These are phyloP conservation scores for Aspergillus saccharolyticus DNA, from an alignment of 495 filamentous ascomycete species.

Conservation along the genomic window DNA sequence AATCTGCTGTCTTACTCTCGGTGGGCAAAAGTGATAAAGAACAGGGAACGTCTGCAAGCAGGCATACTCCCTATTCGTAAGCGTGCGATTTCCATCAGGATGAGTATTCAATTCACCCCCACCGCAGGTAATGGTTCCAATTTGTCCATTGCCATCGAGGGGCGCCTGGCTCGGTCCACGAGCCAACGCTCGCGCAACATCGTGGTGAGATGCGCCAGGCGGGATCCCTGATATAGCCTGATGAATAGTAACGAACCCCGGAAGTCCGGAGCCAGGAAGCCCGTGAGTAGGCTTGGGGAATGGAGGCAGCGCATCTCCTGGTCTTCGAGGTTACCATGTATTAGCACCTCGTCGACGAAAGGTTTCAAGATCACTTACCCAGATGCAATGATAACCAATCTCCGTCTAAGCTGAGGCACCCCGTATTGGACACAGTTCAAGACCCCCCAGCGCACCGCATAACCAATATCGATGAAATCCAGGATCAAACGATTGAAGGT, in stretches of 20 bases:
- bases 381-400: constrained; percentile 75
- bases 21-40: constrained; percentile 51
- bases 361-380: constrained; percentile 45
- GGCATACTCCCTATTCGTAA: constrained; percentile 70
- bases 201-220: constrained; percentile 37
- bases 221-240: constrained; percentile 45
- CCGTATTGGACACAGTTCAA: constrained; percentile 55
- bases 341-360: not conserved
- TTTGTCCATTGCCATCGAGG: constrained; percentile 47
- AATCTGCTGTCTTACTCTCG: constrained; percentile 60
- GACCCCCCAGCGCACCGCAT: constrained; percentile 60
- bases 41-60: constrained; percentile 70
- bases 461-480: constrained; percentile 61
- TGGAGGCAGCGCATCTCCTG: constrained; percentile 66
- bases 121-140: constrained; percentile 61
- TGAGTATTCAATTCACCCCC: constrained; percentile 67
- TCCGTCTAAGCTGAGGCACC: constrained; percentile 52
- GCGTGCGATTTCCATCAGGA: constrained; percentile 59
- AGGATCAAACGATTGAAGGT: constrained; percentile 57
- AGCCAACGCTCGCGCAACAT: constrained; percentile 28
- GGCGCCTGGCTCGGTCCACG: constrained; percentile 14
- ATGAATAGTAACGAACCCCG: constrained; percentile 40
- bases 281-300: constrained; percentile 66
- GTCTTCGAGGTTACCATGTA: constrained; percentile 39
- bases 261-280: constrained; percentile 22